A percentile compares a stretch with the other conserved stretches of the same genome.
These are phyloP conservation scores for Pontederia crassipes DNA, from an alignment of 176 grass and related monocot species.

Conservation along the genomic window DNA sequence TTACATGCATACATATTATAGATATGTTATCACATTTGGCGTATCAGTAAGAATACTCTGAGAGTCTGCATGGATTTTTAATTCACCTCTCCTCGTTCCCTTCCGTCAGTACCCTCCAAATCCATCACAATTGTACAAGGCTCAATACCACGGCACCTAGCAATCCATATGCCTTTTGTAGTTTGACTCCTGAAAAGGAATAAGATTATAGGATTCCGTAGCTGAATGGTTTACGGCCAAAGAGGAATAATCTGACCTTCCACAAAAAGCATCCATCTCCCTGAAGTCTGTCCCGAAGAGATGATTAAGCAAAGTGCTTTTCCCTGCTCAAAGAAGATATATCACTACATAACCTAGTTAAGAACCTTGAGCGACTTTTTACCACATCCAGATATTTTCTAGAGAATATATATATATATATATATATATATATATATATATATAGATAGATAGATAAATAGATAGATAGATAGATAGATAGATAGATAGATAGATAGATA, in stretches of 20 bases:
- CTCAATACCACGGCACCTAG: conserved; percentile 6
- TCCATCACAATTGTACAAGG: conserved; percentile 20
- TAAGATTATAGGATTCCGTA: neutral
- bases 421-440: no score
- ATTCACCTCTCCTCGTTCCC: conserved; percentile 16
- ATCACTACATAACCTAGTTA: no score
- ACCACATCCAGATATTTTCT: no score
- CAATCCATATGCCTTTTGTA: conserved; percentile 21
- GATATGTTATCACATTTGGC: no score
- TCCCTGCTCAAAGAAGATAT: conserved; percentile 4
- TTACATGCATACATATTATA: no score
- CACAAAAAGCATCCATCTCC: conserved; percentile 6
- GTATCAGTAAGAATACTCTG: no score
- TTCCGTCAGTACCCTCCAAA: conserved; percentile 16
- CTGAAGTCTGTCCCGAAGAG: conserved; percentile 11
- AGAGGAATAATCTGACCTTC: neutral
- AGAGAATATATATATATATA: no score
- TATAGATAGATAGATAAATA: no score
- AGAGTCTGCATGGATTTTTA: no score
- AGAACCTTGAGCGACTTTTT: no score
- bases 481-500: no score
- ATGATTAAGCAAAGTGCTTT: conserved; percentile 14
- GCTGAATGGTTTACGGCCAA: neutral
- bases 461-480: no score
- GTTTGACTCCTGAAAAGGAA: conserved; percentile 1